Conservation (phyloP, 2,329 filamentous ascomycete species). For the Aschersonia sp. region DNA sequence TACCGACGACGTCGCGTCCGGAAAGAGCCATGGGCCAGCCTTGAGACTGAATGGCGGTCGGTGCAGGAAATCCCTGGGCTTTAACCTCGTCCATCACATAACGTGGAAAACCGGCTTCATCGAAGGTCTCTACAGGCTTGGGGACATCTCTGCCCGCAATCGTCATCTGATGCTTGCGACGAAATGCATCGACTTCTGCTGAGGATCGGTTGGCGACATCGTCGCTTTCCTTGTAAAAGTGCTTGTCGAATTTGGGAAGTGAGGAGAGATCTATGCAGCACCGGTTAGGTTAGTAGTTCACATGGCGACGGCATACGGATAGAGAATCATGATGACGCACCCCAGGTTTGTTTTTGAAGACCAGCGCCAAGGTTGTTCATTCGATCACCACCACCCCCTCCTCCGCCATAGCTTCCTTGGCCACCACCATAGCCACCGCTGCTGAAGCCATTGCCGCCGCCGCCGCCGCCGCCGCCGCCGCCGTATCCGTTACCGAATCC, state of each 20-base stretch:
- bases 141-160: slow-evolving; percentile 70
- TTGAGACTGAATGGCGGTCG: slow-evolving; percentile 94
- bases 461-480: slow-evolving; percentile 17
- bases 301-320: not conserved
- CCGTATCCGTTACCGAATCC: slow-evolving; percentile 16
- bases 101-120: slow-evolving; percentile 90
- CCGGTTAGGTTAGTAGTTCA: not conserved
- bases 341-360: slow-evolving; percentile 80
- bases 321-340: slow-evolving; percentile 33
- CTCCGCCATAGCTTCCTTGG: slow-evolving; percentile 33
- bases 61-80: slow-evolving; percentile 85
- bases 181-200: slow-evolving; percentile 78
- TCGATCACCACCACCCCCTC: slow-evolving; percentile 52
- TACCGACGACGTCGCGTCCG: slow-evolving; percentile 95
- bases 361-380: slow-evolving; percentile 86
- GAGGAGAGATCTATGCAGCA: slow-evolving; percentile 50
- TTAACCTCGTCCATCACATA: slow-evolving; percentile 99
- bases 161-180: slow-evolving; percentile 71
- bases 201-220: slow-evolving; percentile 60
- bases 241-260: slow-evolving; percentile 96
- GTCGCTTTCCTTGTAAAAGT: slow-evolving; percentile 94
- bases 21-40: slow-evolving; percentile 99
- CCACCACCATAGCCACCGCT: slow-evolving; percentile 28
- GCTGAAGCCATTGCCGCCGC: slow-evolving; percentile 19
- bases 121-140: slow-evolving; percentile 91